These are phyloP conservation scores for Hypoxylon cercidicola DNA, from an alignment of 495 filamentous ascomycete genomes.

Conservation along the genomic window DNA sequence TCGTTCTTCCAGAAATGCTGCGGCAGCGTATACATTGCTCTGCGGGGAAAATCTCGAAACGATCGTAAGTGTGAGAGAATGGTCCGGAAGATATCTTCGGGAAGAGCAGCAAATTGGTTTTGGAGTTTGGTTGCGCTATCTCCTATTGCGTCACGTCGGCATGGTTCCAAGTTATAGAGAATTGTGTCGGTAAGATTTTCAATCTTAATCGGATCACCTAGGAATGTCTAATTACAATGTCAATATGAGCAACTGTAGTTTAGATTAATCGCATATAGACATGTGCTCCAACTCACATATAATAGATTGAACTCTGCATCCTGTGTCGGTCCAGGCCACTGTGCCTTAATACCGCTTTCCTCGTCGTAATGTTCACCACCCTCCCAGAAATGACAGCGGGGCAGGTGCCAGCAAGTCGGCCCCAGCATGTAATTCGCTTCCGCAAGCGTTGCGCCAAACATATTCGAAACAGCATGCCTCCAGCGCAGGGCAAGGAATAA, in stretches of 20 bases:
- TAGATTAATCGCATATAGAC: neutral
- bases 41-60: neutral
- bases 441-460: neutral
- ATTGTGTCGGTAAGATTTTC: conserved; percentile 3
- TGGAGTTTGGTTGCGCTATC: neutral
- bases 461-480: neutral
- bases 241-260: neutral
- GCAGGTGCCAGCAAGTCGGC: neutral
- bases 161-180: conserved; percentile 4
- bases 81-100: neutral
- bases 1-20: conserved; percentile 11
- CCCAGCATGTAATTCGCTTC: conserved; percentile 7
- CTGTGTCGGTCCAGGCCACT: conserved; percentile 4
- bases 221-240: neutral
- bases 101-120: neutral
- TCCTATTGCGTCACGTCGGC: neutral
- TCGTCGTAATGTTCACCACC: neutral
- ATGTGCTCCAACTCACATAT: conserved; percentile 1
- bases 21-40: neutral
- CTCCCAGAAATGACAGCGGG: neutral
- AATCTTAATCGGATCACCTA: conserved; percentile 1
- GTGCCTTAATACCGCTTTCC: neutral
- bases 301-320: neutral
- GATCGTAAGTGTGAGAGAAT: conserved; percentile 1
- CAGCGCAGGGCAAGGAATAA: conserved; percentile 7